phyloP scores from a whole-genome alignment of 2,329 filamentous ascomycete genomes.

The Xylariaceae sp. region DNA sequence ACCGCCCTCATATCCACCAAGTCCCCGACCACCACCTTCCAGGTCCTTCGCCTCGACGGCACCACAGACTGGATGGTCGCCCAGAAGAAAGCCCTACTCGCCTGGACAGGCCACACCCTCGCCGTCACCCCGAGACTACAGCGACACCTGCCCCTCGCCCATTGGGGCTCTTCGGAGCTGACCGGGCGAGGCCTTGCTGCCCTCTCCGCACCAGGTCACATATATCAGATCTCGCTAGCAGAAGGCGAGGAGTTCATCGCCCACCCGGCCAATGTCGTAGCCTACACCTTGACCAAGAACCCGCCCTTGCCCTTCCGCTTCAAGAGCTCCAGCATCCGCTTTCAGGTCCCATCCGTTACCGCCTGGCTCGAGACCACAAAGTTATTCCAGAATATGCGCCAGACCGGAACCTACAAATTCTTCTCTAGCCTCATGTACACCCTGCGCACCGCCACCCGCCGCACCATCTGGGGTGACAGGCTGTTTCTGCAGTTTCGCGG shows the following conservation, averaged over 20 bases:
- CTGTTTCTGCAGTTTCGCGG: conserved; percentile 88
- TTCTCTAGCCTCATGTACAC: conserved; percentile 62
- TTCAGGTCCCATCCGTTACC: conserved; percentile 73
- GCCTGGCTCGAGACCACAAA: conserved; percentile 64
- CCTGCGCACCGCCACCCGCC: conserved; percentile 70
- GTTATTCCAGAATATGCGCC: conserved; percentile 69
- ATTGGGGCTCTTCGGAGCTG: conserved; percentile 88
- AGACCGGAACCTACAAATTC: conserved; percentile 68
- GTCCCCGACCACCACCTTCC: conserved; percentile 80
- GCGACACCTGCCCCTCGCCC: conserved; percentile 67
- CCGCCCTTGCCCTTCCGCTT: conserved; percentile 83
- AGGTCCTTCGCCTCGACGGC: conserved; percentile 84
- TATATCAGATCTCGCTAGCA: conserved; percentile 78
- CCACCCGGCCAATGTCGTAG: conserved; percentile 87
- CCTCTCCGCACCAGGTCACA: conserved; percentile 79
- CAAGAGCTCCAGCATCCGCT: conserved; percentile 68
- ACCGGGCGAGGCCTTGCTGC: conserved; percentile 86
- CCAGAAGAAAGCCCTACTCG: conserved; percentile 82
- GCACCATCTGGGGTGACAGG: conserved; percentile 89
- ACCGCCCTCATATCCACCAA: conserved; percentile 87
- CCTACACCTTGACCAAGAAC: conserved; percentile 74
- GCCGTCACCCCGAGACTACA: conserved; percentile 72
- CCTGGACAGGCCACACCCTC: conserved; percentile 92
- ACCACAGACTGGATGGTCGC: conserved; percentile 93
- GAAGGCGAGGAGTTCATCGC: conserved; percentile 86